These are phyloP conservation scores for Fusarium floridanum DNA, from an alignment of 2,329 filamentous ascomycete genomes.

Conservation along the genomic window DNA sequence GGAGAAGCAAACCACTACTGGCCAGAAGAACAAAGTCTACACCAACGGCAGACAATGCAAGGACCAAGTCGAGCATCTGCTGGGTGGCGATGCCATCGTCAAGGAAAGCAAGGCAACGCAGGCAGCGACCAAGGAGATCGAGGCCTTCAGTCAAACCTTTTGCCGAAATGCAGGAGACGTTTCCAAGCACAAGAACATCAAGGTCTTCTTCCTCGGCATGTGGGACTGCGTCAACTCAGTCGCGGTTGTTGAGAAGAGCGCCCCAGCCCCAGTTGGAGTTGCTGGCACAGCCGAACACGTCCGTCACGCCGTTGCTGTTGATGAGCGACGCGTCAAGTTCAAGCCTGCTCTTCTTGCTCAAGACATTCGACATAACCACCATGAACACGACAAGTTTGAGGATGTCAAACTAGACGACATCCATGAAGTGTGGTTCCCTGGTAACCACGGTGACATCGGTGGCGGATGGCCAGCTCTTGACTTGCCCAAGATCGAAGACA, in stretches of 20 bases:
- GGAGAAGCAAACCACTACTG: background rate
- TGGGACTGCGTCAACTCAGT: conserved; percentile 69
- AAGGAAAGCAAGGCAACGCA: conserved; percentile 38
- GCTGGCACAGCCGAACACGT: conserved; percentile 59
- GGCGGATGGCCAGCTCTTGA: conserved; percentile 61
- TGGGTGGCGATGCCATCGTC: conserved; percentile 31
- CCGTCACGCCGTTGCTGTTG: conserved; percentile 65
- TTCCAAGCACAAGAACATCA: conserved; percentile 52
- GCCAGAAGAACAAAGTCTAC: background rate
- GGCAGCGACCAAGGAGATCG: conserved; percentile 51
- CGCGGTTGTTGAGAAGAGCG: conserved; percentile 55
- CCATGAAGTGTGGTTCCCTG: conserved; percentile 67
- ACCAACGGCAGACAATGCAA: background rate
- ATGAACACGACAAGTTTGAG: conserved; percentile 29
- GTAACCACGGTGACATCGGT: conserved; percentile 66
- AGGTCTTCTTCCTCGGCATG: conserved; percentile 66
- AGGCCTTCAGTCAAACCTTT: conserved; percentile 62
- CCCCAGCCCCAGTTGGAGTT: conserved; percentile 54
- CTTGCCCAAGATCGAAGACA: conserved; percentile 32
- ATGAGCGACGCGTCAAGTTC: conserved; percentile 68
- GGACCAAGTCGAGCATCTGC: conserved; percentile 7
- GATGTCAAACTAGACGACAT: background rate
- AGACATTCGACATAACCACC: conserved; percentile 47
- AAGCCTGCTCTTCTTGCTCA: conserved; percentile 63
- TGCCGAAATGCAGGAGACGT: conserved; percentile 52